These are phyloP conservation scores for Fallopia convolvulus DNA, from an alignment of 148 eudicot genomes.

Conservation along the genomic window DNA sequence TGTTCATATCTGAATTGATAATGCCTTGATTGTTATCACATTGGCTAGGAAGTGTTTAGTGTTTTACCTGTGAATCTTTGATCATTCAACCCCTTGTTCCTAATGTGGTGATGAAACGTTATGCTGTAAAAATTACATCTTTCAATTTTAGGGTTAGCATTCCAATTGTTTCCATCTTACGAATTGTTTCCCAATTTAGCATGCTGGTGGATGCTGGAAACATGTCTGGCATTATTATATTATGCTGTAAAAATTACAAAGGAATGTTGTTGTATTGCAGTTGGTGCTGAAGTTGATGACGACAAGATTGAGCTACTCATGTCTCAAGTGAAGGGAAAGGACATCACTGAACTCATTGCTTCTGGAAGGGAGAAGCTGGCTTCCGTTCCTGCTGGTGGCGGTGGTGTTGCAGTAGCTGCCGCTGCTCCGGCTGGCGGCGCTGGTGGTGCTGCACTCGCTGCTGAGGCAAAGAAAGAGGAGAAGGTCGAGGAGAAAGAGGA, in stretches of 20 bases:
- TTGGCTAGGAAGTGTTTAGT: too few species aligned
- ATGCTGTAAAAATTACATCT: not conserved
- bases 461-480: conserved; percentile 81
- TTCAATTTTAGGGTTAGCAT: not conserved
- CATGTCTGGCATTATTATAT: not conserved
- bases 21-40: too few species aligned
- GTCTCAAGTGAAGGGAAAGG: conserved; percentile 56
- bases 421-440: conserved; percentile 47
- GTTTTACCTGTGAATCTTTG: too few species aligned
- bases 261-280: conserved; percentile 23
- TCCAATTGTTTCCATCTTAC: not conserved
- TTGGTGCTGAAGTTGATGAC: conserved; percentile 74
- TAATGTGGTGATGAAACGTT: too few species aligned
- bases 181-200: not conserved
- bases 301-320: conserved; percentile 53
- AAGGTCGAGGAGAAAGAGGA: conserved; percentile 55
- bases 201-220: not conserved
- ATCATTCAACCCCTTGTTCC: too few species aligned
- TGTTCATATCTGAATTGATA: too few species aligned
- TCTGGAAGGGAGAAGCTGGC: conserved; percentile 85
- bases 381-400: conserved; percentile 82
- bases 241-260: not conserved
- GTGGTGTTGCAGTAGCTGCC: conserved; percentile 48
- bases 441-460: conserved; percentile 57
- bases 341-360: conserved; percentile 67